Percentiles rank a stretch among this genome's conserved stretches.
phyloP scores from a whole-genome alignment of 192 early-diverging fungal genomes.

The Coemansia sp. region DNA sequence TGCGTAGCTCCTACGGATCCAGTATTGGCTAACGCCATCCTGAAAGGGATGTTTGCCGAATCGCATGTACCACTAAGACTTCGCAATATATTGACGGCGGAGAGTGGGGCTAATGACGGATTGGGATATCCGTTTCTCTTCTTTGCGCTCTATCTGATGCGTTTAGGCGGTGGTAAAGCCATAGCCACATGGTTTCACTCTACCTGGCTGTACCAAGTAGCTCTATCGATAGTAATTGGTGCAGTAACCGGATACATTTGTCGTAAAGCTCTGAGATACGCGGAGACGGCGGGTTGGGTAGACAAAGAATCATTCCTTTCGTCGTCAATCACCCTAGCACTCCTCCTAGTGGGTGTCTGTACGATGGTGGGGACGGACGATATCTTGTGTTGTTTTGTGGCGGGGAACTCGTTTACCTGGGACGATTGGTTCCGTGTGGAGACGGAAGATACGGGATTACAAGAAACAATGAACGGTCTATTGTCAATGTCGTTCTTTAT shows the following conservation, averaged over 20 bases:
- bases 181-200: conserved; percentile 81
- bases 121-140: conserved; percentile 85
- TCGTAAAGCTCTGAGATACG: conserved; percentile 68
- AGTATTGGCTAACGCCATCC: conserved; percentile 90
- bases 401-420: conserved; percentile 83
- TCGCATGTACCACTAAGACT: conserved; percentile 78
- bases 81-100: conserved; percentile 74
- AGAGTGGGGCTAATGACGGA: conserved; percentile 89
- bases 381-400: conserved; percentile 77
- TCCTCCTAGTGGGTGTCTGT: conserved; percentile 71
- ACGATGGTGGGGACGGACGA: conserved; percentile 75
- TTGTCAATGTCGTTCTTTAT: conserved; percentile 89
- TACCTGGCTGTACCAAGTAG: conserved; percentile 79
- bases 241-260: conserved; percentile 67
- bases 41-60: conserved; percentile 93
- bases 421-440: conserved; percentile 91
- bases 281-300: conserved; percentile 72
- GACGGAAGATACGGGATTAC: conserved; percentile 79
- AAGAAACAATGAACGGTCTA: conserved; percentile 88
- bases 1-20: conserved; percentile 94
- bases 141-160: conserved; percentile 72
- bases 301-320: conserved; percentile 87
- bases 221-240: conserved; percentile 72
- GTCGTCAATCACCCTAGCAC: conserved; percentile 76
- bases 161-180: conserved; percentile 59